Percentiles rank a stretch among this genome's conserved stretches.
These are phyloP conservation scores for Lobulomyces angularis DNA, from an alignment of 192 early-diverging fungal genomes.

Conservation along the genomic window DNA sequence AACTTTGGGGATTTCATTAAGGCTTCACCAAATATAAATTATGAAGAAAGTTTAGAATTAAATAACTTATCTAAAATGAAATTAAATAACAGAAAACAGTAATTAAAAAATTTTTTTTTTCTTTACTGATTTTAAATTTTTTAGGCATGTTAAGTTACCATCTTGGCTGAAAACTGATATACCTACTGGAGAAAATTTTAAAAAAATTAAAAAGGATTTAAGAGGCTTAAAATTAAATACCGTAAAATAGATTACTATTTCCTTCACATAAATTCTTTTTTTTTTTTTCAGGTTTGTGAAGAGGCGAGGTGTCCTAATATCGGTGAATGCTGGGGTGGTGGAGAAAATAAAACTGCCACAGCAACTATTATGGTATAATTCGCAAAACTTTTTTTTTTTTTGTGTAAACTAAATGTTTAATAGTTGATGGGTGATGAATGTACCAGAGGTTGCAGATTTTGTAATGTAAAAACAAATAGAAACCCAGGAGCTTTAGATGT, in stretches of 20 bases:
- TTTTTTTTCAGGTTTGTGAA: conserved; percentile 64
- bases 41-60: conserved; percentile 48
- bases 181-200: conserved; percentile 65
- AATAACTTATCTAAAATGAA: conserved; percentile 20
- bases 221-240: conserved; percentile 91
- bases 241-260: conserved; percentile 6
- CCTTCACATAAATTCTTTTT: neutral
- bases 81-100: conserved; percentile 22
- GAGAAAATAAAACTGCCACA: conserved; percentile 86
- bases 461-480: conserved; percentile 91
- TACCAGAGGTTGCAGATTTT: conserved; percentile 95
- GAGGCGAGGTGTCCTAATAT: conserved; percentile 97
- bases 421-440: conserved; percentile 94
- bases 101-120: conserved; percentile 2
- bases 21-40: conserved; percentile 31
- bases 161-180: conserved; percentile 92
- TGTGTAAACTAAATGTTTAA: neutral
- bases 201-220: conserved; percentile 76
- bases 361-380: conserved; percentile 78
- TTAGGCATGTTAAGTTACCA: conserved; percentile 45
- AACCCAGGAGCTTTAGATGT: conserved; percentile 72
- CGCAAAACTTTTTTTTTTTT: neutral
- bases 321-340: conserved; percentile 97
- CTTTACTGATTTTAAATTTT: neutral
- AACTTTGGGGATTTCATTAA: conserved; percentile 43